Conservation (phyloP, 2,329 filamentous ascomycete species). For the Mycogone perniciosa region DNA sequence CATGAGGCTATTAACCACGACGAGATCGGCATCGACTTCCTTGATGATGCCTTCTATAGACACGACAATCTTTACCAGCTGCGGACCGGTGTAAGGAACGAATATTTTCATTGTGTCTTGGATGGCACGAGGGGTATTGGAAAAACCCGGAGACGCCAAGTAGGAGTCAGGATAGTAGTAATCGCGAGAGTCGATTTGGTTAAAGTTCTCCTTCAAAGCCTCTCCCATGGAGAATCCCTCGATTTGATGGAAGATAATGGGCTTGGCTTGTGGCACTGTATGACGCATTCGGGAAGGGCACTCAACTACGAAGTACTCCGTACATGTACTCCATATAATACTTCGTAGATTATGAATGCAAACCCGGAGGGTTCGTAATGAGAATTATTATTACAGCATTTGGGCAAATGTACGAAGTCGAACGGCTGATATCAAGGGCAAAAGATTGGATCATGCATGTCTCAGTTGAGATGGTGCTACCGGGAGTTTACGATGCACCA, state of each 20-base stretch:
- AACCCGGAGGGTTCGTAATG: too few relatives aligned
- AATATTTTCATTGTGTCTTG: constrained; percentile 24
- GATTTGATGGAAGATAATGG: constrained; percentile 24
- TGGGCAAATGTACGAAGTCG: too few relatives aligned
- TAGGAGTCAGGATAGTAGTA: constrained; percentile 9
- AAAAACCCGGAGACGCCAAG: constrained; percentile 11
- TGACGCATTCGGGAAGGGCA: background rate
- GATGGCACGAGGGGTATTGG: constrained; percentile 24
- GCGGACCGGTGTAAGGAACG: constrained; percentile 20
- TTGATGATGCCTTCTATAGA: constrained; percentile 33
- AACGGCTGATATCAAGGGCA: too few relatives aligned
- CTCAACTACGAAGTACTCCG: too few relatives aligned
- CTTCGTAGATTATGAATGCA: too few relatives aligned
- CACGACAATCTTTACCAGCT: constrained; percentile 35
- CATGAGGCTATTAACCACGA: constrained; percentile 39
- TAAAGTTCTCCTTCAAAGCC: constrained; percentile 10
- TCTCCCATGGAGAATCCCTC: constrained; percentile 15
- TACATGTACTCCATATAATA: too few relatives aligned
- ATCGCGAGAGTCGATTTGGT: background rate
- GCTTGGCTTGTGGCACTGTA: constrained; percentile 10
- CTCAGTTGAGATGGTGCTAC: too few relatives aligned
- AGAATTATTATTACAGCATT: too few relatives aligned
- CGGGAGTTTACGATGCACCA: too few relatives aligned
- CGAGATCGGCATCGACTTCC: constrained; percentile 31
- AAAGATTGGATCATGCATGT: too few relatives aligned